A percentile compares a stretch with the other conserved stretches of the same genome.
Evolutionary conservation across 352 stramenopile species (phyloP).

Genomic region (Phytophthora citrophthora): DNA sequence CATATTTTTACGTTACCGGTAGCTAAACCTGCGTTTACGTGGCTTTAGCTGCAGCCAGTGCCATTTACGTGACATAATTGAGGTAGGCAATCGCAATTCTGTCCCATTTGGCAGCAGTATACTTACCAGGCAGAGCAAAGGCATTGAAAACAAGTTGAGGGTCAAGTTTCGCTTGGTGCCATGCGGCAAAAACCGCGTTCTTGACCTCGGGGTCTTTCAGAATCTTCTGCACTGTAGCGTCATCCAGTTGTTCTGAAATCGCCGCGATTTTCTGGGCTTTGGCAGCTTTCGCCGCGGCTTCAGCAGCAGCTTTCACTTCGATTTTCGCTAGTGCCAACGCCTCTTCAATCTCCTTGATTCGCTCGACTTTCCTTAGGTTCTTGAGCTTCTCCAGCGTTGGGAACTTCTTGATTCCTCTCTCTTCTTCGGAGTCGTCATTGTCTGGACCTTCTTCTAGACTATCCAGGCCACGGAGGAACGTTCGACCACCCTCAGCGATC

Average conservation of each 20-base stretch:
- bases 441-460: neutral
- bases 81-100: constrained; percentile 3
- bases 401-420: constrained; percentile 1
- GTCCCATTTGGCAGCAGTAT: constrained; percentile 1
- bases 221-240: constrained; percentile 1
- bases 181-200: neutral
- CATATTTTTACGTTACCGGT: too few relatives aligned
- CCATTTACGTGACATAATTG: constrained; percentile 5
- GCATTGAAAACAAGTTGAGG: constrained; percentile 9
- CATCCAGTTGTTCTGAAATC: constrained; percentile 8
- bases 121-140: constrained; percentile 7
- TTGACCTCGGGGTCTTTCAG: constrained; percentile 4
- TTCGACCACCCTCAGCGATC: neutral
- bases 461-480: neutral
- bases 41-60: constrained; percentile 3
- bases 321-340: constrained; percentile 2
- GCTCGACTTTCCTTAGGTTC: constrained; percentile 4
- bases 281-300: constrained; percentile 1
- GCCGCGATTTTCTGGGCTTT: constrained; percentile 5
- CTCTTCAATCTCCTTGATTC: constrained; percentile 10
- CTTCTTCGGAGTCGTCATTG: constrained; percentile 2
- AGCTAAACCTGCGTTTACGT: neutral
- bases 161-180: constrained; percentile 3
- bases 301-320: constrained; percentile 8
- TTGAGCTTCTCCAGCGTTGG: constrained; percentile 1